These are phyloP conservation scores for Trichoderma cornu-damae DNA, from an alignment of 2,329 filamentous ascomycete species.

Conservation along the genomic window DNA sequence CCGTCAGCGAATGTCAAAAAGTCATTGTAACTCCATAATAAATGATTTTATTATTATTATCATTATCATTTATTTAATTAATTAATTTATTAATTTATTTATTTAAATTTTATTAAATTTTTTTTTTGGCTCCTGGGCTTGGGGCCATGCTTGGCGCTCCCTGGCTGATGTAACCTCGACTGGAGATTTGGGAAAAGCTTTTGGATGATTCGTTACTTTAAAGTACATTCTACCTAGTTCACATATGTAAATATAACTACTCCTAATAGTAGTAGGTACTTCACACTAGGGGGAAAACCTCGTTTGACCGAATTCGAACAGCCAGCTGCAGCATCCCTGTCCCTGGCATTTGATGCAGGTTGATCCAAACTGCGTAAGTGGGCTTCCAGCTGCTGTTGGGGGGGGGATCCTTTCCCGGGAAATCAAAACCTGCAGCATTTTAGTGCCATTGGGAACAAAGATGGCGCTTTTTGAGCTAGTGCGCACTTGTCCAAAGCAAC, in stretches of 20 bases:
- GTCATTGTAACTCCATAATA: not conserved
- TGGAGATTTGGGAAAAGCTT: not conserved
- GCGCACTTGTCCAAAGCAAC: not conserved
- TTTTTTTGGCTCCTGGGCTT: not conserved
- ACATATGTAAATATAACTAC: too few species aligned
- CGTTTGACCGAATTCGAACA: constrained; percentile 7
- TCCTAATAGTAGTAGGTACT: too few species aligned
- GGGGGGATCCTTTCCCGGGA: constrained; percentile 16
- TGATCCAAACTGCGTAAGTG: constrained; percentile 18
- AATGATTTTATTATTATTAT: too few species aligned
- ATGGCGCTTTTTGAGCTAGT: constrained; percentile 8
- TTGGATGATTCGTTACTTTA: too few species aligned
- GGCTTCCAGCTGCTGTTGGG: constrained; percentile 11
- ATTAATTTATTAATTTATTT: too few species aligned
- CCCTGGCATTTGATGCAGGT: constrained; percentile 15
- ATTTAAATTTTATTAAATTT: too few species aligned
- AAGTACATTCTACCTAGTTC: too few species aligned
- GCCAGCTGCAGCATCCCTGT: constrained; percentile 16
- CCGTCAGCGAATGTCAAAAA: constrained; percentile 8
- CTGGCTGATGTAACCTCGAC: constrained; percentile 5
- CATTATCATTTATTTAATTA: too few species aligned
- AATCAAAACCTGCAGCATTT: constrained; percentile 17
- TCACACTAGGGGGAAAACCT: not conserved
- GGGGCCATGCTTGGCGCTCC: not conserved
- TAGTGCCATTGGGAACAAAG: constrained; percentile 13